Evolutionary conservation across 2,329 filamentous ascomycete species (phyloP).

Genomic region (Cryoendolithus antarcticus): DNA sequence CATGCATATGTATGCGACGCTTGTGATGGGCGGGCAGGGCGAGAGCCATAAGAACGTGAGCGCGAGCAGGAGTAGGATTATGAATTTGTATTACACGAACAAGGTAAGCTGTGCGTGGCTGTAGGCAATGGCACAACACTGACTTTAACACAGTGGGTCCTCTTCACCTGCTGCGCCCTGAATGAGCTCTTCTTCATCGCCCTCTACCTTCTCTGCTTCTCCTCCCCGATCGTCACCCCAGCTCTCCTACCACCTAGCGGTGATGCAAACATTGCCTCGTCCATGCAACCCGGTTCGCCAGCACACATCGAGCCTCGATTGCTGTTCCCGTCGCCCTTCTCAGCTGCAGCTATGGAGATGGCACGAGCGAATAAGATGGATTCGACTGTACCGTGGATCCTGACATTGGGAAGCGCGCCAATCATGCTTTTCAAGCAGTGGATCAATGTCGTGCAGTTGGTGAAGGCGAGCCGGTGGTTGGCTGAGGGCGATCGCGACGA

Average conservation of each 20-base stretch:
- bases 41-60: slow-evolving; percentile 90
- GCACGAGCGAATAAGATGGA: slow-evolving; percentile 75
- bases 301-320: slow-evolving; percentile 57
- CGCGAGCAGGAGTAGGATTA: slow-evolving; percentile 70
- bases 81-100: slow-evolving; percentile 96
- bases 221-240: slow-evolving; percentile 75
- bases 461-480: slow-evolving; percentile 84
- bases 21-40: slow-evolving; percentile 70
- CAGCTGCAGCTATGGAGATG: slow-evolving; percentile 81
- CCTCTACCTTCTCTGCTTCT: slow-evolving; percentile 94
- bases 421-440: slow-evolving; percentile 87
- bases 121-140: slow-evolving; percentile 25
- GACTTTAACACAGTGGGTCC: slow-evolving; percentile 51
- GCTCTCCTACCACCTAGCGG: slow-evolving; percentile 54
- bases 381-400: slow-evolving; percentile 56
- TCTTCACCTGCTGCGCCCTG: slow-evolving; percentile 79
- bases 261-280: slow-evolving; percentile 29
- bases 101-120: slow-evolving; percentile 73
- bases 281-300: slow-evolving; percentile 50
- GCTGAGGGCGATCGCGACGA: slow-evolving; percentile 65
- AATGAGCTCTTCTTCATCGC: slow-evolving; percentile 98
- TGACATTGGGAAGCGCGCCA: slow-evolving; percentile 68
- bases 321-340: slow-evolving; percentile 81
- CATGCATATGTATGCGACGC: slow-evolving; percentile 96
- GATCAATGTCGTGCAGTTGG: slow-evolving; percentile 86